Percentiles rank a stretch among this genome's conserved stretches.
These are phyloP conservation scores for Pseudocercospora musae DNA, from an alignment of 2,329 filamentous ascomycete genomes.

Conservation along the genomic window DNA sequence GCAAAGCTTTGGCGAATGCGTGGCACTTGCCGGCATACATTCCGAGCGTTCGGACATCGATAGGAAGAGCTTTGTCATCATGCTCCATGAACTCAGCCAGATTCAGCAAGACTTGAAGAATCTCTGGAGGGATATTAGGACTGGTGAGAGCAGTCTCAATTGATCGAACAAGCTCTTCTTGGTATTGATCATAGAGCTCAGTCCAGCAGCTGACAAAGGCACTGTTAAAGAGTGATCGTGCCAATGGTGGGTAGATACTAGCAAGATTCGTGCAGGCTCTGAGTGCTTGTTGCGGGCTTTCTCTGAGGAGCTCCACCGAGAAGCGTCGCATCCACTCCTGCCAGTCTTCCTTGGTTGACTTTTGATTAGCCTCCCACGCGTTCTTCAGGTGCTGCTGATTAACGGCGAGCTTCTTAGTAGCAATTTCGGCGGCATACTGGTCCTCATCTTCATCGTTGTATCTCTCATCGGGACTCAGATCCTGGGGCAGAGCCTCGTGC, in stretches of 20 bases:
- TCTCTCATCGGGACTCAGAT: constrained; percentile 80
- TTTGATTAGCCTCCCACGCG: constrained; percentile 95
- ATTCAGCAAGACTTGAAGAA: constrained; percentile 89
- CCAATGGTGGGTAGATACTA: constrained; percentile 85
- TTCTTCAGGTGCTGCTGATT: constrained; percentile 96
- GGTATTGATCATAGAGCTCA: constrained; percentile 92
- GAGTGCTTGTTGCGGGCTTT: constrained; percentile 93
- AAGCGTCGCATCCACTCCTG: constrained; percentile 97
- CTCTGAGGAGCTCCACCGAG: constrained; percentile 89
- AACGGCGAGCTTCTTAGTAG: constrained; percentile 90
- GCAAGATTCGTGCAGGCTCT: constrained; percentile 89
- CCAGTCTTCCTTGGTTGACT: constrained; percentile 98
- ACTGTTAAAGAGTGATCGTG: constrained; percentile 94
- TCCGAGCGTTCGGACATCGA: constrained; percentile 91
- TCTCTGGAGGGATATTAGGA: constrained; percentile 90
- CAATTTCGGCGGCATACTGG: constrained; percentile 74
- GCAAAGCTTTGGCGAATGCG: constrained; percentile 94
- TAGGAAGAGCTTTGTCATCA: constrained; percentile 95
- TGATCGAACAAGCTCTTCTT: constrained; percentile 91
- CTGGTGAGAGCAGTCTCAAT: constrained; percentile 95
- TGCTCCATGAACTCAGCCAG: constrained; percentile 99
- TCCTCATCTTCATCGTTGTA: constrained; percentile 71
- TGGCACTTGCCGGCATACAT: constrained; percentile 95
- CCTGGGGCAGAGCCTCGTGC: constrained; percentile 90
- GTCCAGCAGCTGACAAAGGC: constrained; percentile 99